Evolutionary conservation across 192 early-diverging fungal species (phyloP).

Genomic region (Phycomyces blakesleeanus): DNA sequence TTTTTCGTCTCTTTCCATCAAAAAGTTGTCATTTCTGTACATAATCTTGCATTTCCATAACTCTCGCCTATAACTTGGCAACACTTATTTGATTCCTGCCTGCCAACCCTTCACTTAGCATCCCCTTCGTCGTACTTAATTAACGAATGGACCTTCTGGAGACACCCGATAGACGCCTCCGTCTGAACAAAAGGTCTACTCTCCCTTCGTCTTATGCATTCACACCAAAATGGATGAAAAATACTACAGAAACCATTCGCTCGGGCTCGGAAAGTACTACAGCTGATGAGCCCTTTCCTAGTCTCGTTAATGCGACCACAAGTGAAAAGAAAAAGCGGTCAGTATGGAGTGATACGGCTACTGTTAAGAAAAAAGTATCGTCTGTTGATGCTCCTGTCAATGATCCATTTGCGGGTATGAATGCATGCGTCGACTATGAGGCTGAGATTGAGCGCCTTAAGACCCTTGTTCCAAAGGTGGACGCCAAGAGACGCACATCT

Average conservation of each 20-base stretch:
- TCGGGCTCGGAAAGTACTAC: not conserved
- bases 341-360: not conserved
- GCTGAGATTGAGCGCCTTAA: slow-evolving; percentile 19
- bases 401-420: slow-evolving; percentile 17
- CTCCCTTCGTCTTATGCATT: not conserved
- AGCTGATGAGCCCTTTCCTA: not conserved
- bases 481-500: slow-evolving; percentile 15
- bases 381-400: not conserved
- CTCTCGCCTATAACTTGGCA: too few species aligned
- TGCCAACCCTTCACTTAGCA: too few species aligned
- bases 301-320: not conserved
- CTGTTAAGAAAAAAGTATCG: not conserved
- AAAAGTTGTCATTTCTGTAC: too few species aligned
- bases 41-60: too few species aligned
- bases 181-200: too few species aligned
- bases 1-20: too few species aligned
- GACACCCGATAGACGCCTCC: too few species aligned
- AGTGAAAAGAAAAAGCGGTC: not conserved
- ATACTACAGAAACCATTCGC: not conserved
- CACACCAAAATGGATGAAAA: not conserved
- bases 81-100: too few species aligned
- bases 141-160: too few species aligned
- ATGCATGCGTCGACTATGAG: slow-evolving; percentile 12
- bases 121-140: too few species aligned
- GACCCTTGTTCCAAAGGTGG: slow-evolving; percentile 22